Evolutionary conservation across 495 filamentous ascomycete species (phyloP).

Genomic region (Aspergillus steynii): DNA sequence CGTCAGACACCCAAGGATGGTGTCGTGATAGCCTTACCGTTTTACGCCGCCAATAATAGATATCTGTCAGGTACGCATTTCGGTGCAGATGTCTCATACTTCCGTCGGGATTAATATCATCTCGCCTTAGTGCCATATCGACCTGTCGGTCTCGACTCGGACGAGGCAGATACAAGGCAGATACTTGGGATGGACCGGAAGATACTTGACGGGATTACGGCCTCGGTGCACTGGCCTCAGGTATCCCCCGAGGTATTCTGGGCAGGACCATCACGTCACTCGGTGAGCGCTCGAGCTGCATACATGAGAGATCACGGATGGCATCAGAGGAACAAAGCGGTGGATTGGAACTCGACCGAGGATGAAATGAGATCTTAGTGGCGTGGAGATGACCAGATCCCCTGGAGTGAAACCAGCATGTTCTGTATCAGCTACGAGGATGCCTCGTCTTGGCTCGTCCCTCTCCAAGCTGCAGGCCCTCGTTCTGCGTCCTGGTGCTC

Average conservation of each 20-base stretch:
- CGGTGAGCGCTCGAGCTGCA: not conserved
- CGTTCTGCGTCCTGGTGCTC: not conserved
- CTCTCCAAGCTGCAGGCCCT: not conserved
- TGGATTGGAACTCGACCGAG: not conserved
- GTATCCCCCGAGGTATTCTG: too few relatives aligned
- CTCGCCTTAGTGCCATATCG: constrained; percentile 4
- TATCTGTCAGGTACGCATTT: constrained; percentile 23
- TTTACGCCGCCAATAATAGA: constrained; percentile 15
- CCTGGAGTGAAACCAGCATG: not conserved
- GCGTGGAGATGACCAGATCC: too few relatives aligned
- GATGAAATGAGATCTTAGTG: too few relatives aligned
- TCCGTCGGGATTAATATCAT: constrained; percentile 1
- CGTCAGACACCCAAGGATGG: constrained; percentile 10
- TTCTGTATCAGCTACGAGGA: constrained; percentile 8
- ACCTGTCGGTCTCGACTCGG: not conserved
- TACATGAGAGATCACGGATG: not conserved
- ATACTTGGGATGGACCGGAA: too few relatives aligned
- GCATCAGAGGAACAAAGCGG: not conserved
- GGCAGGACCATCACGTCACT: not conserved
- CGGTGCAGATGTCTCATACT: constrained; percentile 14
- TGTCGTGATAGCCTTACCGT: constrained; percentile 14
- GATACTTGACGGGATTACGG: too few relatives aligned
- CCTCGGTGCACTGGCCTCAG: too few relatives aligned
- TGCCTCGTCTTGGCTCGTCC: not conserved
- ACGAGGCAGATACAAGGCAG: not conserved